Percentiles rank a stretch among this genome's conserved stretches.
These are phyloP conservation scores for Endotrypanum monterogeii DNA, from an alignment of 208 protist species.

Conservation along the genomic window DNA sequence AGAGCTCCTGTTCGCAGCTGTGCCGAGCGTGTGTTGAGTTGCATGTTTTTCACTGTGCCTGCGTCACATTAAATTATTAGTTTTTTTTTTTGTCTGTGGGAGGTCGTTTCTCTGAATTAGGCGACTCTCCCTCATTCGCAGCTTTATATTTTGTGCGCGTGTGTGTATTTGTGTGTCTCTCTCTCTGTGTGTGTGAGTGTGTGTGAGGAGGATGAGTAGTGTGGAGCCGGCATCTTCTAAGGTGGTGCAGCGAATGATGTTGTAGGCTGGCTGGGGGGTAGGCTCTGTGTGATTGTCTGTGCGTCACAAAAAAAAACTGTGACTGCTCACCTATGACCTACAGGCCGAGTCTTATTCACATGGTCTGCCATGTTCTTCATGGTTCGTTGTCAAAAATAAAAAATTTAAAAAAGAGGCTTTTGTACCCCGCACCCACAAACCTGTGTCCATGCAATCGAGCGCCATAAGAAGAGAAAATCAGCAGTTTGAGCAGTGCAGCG, in stretches of 20 bases:
- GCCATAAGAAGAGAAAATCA: not conserved
- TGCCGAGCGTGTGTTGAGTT: not conserved
- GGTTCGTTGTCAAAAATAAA: not conserved
- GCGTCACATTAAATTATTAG: not conserved
- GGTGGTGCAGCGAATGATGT: not conserved
- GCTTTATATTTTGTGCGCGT: not conserved
- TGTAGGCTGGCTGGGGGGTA: not conserved
- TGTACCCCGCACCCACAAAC: not conserved
- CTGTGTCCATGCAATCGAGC: not conserved
- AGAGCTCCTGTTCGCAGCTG: not conserved
- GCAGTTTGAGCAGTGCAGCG: not conserved
- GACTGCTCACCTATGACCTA: not conserved
- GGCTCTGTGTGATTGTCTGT: slow-evolving; percentile 1
- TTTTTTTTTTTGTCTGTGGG: not conserved
- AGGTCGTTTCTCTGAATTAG: not conserved
- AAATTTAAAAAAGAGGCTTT: not conserved
- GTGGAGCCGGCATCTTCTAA: not conserved
- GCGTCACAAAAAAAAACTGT: not conserved
- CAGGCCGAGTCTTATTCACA: not conserved
- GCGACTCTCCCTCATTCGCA: not conserved
- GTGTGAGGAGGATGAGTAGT: no score
- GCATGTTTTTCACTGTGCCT: not conserved
- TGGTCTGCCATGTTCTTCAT: not conserved
- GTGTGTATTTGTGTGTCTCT: no score
- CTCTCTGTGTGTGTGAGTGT: not conserved